Base-by-base conservation (phyloP, 1,284 basidiomycete genomes). In the Amylostereum chailletii region DNA sequence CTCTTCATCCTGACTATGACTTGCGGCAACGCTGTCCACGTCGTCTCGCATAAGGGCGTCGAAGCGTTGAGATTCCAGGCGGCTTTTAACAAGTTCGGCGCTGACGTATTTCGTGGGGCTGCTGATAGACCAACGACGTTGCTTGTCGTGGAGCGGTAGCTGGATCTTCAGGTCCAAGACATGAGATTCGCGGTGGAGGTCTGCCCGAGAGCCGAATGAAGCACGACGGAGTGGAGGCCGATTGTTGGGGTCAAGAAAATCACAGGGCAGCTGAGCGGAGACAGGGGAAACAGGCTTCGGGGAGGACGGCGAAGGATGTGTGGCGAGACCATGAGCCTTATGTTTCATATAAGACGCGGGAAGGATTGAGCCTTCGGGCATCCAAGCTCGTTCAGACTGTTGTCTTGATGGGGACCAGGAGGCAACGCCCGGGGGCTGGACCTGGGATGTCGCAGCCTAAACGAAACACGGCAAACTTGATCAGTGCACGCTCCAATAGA, bases 351-450 rank as follows among this genome's bases (percentile, higher is more conserved):
- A 58, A 33, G 69, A 66, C 8, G 70, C 70, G 48, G 73, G 62
- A 51, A 74, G 71, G 41, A 75, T 57, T 4, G 76, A 78, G 10
- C 77, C 78, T 59, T 77, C 76, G 36, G 77, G 67, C 10, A 71
- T 66, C 79, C 77, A 82, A 31, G 61, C 55, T 46, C 58, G 44
- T 27, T 62, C 55, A 39, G 49, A 48, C 11, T 60, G 60, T 46
- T 63, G 60, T 33, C 60, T 57, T 42, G 65, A 65, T 46, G 63
- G 58, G 33, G 63, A 64, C 79, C 75, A 79, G 32, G 75, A 72
- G 33, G 64, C 62, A 51, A 76, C 72, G 6, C 65, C 71, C 30
- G 72, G 69, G 39, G 71, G 67, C 37, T 60, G 61, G 42, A 54
- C 59, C 48, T 53, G 54, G 31, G 57, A 62, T 49, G 67, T 56